These are phyloP conservation scores for Tetrahymena malaccensis DNA, from an alignment of 73 alveolate genomes.

Conservation along the genomic window DNA sequence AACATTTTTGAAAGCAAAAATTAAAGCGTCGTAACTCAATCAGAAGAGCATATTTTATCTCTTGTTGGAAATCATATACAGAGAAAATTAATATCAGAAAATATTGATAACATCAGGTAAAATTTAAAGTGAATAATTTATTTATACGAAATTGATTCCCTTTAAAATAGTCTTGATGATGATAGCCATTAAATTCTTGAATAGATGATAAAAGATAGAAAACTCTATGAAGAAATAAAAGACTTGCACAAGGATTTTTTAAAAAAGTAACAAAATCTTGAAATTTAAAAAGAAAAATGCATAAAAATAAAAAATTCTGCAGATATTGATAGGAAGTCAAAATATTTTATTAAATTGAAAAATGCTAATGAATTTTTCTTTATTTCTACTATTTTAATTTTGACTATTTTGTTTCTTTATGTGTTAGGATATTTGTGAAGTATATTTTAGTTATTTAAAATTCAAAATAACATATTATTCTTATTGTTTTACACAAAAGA, in stretches of 20 bases:
- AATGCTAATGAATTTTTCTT: too few relatives aligned
- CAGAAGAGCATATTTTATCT: not conserved
- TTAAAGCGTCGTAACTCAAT: not conserved
- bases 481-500: too few relatives aligned
- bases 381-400: not conserved
- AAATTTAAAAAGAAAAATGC: not conserved
- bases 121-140: not conserved
- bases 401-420: too few relatives aligned
- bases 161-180: not conserved
- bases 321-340: not conserved
- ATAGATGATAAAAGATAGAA: not conserved
- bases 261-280: not conserved
- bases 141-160: not conserved
- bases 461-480: too few relatives aligned
- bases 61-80: not conserved
- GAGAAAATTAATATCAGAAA: not conserved
- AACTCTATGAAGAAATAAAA: not conserved
- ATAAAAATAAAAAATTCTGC: too few relatives aligned
- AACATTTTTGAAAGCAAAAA: not conserved
- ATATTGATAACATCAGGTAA: not conserved
- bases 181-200: not conserved
- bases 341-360: too few relatives aligned
- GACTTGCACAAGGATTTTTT: not conserved
- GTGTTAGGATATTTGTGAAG: not conserved
- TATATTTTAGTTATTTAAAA: too few relatives aligned